Percentiles rank a stretch among this genome's conserved stretches.
These are phyloP conservation scores for Tricholomella constricta DNA, from an alignment of 768 basidiomycete species.

Conservation along the genomic window DNA sequence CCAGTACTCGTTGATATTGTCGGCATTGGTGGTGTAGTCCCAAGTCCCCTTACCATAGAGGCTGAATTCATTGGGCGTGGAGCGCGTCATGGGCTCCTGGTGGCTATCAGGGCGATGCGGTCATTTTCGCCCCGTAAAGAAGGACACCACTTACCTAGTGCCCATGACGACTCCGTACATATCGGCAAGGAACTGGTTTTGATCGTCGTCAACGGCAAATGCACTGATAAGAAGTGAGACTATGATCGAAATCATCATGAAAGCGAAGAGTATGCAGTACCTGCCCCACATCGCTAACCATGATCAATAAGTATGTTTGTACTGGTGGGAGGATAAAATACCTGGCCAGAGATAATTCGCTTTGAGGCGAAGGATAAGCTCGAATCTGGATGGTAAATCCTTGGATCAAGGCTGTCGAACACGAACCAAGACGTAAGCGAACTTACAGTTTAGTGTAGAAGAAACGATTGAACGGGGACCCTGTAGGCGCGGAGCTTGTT, in stretches of 20 bases:
- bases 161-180: constrained; percentile 72
- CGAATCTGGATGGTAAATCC: constrained; percentile 46
- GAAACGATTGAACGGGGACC: constrained; percentile 63
- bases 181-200: constrained; percentile 65
- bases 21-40: constrained; percentile 60
- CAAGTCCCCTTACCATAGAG: constrained; percentile 58
- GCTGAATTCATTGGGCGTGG: constrained; percentile 66
- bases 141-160: constrained; percentile 59
- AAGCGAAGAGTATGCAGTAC: too few relatives aligned
- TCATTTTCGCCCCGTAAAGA: not conserved
- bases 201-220: constrained; percentile 59
- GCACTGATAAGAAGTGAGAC: too few relatives aligned
- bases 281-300: constrained; percentile 43
- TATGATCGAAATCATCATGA: too few relatives aligned
- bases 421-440: not conserved
- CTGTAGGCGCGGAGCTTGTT: constrained; percentile 47
- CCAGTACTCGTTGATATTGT: constrained; percentile 64
- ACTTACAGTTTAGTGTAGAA: constrained; percentile 60
- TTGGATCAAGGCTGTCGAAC: too few relatives aligned
- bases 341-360: constrained; percentile 76
- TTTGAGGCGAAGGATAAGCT: constrained; percentile 65
- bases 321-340: constrained; percentile 22
- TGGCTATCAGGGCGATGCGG: constrained; percentile 38
- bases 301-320: too few relatives aligned
- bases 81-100: constrained; percentile 77